A percentile compares a stretch with the other conserved stretches of the same genome.
phyloP scores from a whole-genome alignment of 2,329 filamentous ascomycete genomes.

The Aaosphaeria pasadenensis region DNA sequence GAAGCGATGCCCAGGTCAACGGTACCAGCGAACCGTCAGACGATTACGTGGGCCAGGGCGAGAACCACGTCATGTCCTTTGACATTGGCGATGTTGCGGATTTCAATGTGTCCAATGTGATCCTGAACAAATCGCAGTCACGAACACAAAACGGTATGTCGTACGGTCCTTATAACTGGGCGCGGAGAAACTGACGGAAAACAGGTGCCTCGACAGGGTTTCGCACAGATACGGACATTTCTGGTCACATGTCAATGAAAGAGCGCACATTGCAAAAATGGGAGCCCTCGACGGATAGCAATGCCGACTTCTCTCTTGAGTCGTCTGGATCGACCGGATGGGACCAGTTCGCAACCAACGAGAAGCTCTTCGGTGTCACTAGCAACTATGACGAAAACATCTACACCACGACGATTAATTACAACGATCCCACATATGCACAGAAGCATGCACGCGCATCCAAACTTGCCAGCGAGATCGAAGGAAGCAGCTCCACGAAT shows the following conservation, averaged over 20 bases:
- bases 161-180: too few species aligned
- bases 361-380: constrained; percentile 79
- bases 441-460: constrained; percentile 73
- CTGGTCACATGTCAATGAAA: constrained; percentile 64
- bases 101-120: constrained; percentile 53
- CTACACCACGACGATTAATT: constrained; percentile 90
- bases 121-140: constrained; percentile 48
- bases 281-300: constrained; percentile 64
- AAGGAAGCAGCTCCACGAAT: constrained; percentile 69
- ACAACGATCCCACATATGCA: constrained; percentile 75
- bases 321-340: constrained; percentile 52
- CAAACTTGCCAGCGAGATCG: constrained; percentile 84
- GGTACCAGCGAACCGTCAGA: constrained; percentile 40
- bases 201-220: constrained; percentile 54
- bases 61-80: constrained; percentile 56
- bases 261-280: constrained; percentile 80
- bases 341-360: constrained; percentile 94
- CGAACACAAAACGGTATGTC: constrained; percentile 58
- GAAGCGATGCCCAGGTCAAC: constrained; percentile 43
- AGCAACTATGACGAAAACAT: constrained; percentile 92
- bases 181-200: neutral
- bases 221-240: constrained; percentile 86
- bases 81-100: constrained; percentile 60
- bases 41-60: constrained; percentile 47
- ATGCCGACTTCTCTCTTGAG: constrained; percentile 70